A percentile compares a stretch with the other conserved stretches of the same genome.
phyloP scores from a whole-genome alignment of 2,329 filamentous ascomycete species.

The Dothideomycetes sp. region DNA sequence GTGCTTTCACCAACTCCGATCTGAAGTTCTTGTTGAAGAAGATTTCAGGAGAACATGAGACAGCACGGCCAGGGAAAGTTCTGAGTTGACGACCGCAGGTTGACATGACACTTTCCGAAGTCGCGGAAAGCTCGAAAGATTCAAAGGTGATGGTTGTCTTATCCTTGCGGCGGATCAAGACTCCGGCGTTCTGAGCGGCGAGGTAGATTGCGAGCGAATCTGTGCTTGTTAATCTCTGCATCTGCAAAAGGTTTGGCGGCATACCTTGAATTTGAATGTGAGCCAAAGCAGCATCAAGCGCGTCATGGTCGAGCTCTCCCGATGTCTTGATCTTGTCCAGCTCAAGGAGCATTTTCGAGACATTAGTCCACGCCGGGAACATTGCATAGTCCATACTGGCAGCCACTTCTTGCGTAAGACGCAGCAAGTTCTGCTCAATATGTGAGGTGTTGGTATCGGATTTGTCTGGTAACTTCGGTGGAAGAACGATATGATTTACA shows the following conservation, averaged over 20 bases:
- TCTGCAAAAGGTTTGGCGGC: background rate
- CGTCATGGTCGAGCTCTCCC: background rate
- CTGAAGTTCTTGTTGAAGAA: slow-evolving; percentile 28
- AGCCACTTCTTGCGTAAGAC: background rate
- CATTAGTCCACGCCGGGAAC: background rate
- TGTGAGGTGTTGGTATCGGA: background rate
- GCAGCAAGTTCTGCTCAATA: background rate
- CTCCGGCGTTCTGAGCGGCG: slow-evolving; percentile 5
- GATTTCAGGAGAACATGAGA: slow-evolving; percentile 34
- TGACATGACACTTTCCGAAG: slow-evolving; percentile 43
- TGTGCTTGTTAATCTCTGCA: background rate
- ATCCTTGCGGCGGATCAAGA: slow-evolving; percentile 13
- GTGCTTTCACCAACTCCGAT: slow-evolving; percentile 14
- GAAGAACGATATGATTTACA: slow-evolving; percentile 9
- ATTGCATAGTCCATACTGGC: background rate
- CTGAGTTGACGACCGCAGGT: slow-evolving; percentile 45
- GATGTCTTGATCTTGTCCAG: background rate
- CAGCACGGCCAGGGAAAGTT: slow-evolving; percentile 50
- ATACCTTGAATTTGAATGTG: background rate
- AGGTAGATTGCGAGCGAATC: slow-evolving; percentile 6
- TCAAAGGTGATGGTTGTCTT: slow-evolving; percentile 41
- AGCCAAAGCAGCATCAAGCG: background rate
- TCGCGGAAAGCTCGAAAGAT: slow-evolving; percentile 51
- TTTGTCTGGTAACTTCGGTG: slow-evolving; percentile 2
- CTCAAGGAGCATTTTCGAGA: background rate